phyloP scores from a whole-genome alignment of 2,329 filamentous ascomycete genomes.

The Colletotrichum siamense region DNA sequence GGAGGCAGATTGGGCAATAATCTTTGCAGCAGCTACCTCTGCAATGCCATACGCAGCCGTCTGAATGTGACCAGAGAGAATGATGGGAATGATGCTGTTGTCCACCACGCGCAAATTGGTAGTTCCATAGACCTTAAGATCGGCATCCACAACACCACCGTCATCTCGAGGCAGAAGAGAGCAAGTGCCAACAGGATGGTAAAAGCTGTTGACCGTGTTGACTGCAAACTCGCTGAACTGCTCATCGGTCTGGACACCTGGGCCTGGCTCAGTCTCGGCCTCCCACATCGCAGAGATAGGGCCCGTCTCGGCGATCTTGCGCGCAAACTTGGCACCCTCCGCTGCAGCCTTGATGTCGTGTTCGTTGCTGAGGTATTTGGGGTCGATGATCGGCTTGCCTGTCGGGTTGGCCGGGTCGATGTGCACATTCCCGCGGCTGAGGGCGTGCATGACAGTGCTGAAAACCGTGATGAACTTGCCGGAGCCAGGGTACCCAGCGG shows the following conservation, averaged over 20 bases:
- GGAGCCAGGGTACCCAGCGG: constrained; percentile 30
- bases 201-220: constrained; percentile 24
- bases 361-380: constrained; percentile 32
- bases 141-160: constrained; percentile 44
- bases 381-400: constrained; percentile 31
- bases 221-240: constrained; percentile 6
- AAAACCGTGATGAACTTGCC: constrained; percentile 25
- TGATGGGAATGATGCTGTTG: constrained; percentile 48
- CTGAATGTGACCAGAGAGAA: constrained; percentile 48
- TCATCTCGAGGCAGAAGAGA: constrained; percentile 43
- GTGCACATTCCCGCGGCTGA: constrained; percentile 27
- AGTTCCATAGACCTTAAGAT: constrained; percentile 47
- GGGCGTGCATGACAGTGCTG: constrained; percentile 23
- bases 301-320: constrained; percentile 18
- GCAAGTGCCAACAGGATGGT: constrained; percentile 43
- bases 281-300: constrained; percentile 8
- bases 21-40: constrained; percentile 38
- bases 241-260: background rate
- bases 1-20: constrained; percentile 45
- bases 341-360: constrained; percentile 34
- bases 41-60: constrained; percentile 52
- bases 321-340: constrained; percentile 29
- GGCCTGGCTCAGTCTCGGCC: constrained; percentile 14
- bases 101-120: constrained; percentile 48
- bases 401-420: constrained; percentile 33